phyloP scores from a whole-genome alignment of 805 yeast species.

The Cephaloascus albidus region DNA sequence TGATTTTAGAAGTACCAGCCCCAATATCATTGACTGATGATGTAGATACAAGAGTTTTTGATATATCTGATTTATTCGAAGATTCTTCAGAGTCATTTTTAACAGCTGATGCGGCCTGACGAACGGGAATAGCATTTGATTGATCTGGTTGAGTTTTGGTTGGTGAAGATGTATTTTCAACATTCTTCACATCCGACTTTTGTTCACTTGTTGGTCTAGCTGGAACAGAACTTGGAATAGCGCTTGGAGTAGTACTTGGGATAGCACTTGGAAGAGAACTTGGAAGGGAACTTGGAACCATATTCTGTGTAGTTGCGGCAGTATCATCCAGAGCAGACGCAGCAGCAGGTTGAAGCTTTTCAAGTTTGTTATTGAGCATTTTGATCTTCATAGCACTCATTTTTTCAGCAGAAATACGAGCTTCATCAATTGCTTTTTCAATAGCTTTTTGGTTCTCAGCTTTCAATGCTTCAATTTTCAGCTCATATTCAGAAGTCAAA shows the following conservation, averaged over 20 bases:
- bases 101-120: neutral
- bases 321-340: neutral
- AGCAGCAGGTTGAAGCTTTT: constrained; percentile 18
- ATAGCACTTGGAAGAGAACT: neutral
- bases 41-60: too few relatives aligned
- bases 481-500: neutral
- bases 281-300: neutral
- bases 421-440: constrained; percentile 21
- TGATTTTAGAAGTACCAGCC: neutral
- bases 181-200: neutral
- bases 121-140: neutral
- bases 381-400: constrained; percentile 50
- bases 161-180: neutral
- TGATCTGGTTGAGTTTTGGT: neutral
- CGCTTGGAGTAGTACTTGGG: neutral
- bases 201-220: neutral
- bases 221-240: neutral
- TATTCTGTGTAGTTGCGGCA: neutral
- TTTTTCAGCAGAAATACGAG: constrained; percentile 41
- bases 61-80: neutral
- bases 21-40: too few relatives aligned
- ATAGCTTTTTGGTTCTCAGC: neutral
- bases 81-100: neutral
- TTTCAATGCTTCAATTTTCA: neutral
- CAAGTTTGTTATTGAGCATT: constrained; percentile 45